Evolutionary conservation across 2,329 filamentous ascomycete species (phyloP), one percentile per base, ranked within the genome.

Genomic region (Neodidymelliopsis sp.): DNA sequence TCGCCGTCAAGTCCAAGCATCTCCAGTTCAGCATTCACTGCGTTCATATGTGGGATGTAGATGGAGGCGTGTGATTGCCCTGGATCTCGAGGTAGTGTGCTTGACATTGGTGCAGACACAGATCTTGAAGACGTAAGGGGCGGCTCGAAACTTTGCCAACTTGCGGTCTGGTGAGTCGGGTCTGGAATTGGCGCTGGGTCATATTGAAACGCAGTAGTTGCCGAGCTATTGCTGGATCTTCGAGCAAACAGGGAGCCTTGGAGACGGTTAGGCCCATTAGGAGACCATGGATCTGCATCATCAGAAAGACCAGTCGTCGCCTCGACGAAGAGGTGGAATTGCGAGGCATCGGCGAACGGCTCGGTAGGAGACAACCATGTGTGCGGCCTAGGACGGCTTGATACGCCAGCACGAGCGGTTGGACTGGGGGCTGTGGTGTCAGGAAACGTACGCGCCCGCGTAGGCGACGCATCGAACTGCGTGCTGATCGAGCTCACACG

Each of bases 311-410:
- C 70, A 23, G 63, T 67, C 10, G 70, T 74, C 13, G 72, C 72
- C 60, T 74, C 71, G 16, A 66, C 72, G 34, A 75, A 75, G 1
- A 74, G 62, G 27, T 71, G 70, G 25, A 72, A 72, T 23, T 75
- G 67, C 8, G 67, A 66, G 10, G 64, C 51, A 42, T 72, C 65
- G 7, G 65, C 60, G 39, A 73, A 72, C 9, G 70, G 62, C 24
- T 72, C 69, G 2, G 65, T 69, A 0, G 66, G 65, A 11, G 69
- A 70, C 6, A 70, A 49, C 62, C 66, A 70, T 8, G 68, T 68
- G 29, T 70, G 65, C 19, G 69, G 67, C 36, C 67, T 63, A 31
- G 62, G 61, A 44, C 62, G 55, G 25, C 42, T 54, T 4, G 60
- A 53, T 11, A 47, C 24, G 7, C 53, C 53, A 6, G 59, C 56